Evolutionary conservation across 441 rosid species (phyloP).

Genomic region (Biscutella laevigata): DNA sequence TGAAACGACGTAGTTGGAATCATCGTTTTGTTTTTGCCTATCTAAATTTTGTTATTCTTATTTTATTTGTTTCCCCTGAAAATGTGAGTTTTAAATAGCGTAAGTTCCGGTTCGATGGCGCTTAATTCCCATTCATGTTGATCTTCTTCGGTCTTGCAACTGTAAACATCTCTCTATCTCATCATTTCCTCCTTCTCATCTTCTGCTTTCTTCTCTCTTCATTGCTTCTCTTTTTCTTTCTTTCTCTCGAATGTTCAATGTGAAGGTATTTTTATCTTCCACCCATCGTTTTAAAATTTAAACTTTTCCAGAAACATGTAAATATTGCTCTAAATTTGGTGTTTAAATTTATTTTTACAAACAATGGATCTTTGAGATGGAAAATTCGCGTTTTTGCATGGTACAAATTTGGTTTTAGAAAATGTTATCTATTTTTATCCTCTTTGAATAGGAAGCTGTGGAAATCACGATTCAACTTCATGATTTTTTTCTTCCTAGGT

Average conservation of each 20-base stretch:
- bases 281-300: neutral
- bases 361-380: too few species aligned
- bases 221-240: neutral
- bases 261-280: neutral
- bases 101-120: constrained; percentile 26
- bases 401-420: neutral
- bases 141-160: constrained; percentile 25
- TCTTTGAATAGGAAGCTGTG: neutral
- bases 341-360: neutral
- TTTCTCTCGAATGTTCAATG: neutral
- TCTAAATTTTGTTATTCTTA: too few species aligned
- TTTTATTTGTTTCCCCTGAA: too few species aligned
- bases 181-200: constrained; percentile 25
- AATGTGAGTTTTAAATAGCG: too few species aligned
- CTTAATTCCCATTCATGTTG: constrained; percentile 43
- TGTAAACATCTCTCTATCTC: constrained; percentile 5
- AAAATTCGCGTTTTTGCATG: neutral
- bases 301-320: neutral
- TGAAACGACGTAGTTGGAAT: too few species aligned
- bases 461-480: neutral
- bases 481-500: neutral
- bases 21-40: too few species aligned
- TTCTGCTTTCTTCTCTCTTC: constrained; percentile 17
- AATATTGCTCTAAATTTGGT: neutral
- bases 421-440: neutral